Base-by-base conservation (phyloP, 2,329 filamentous ascomycete species). In the Thielaviopsis populi region DNA sequence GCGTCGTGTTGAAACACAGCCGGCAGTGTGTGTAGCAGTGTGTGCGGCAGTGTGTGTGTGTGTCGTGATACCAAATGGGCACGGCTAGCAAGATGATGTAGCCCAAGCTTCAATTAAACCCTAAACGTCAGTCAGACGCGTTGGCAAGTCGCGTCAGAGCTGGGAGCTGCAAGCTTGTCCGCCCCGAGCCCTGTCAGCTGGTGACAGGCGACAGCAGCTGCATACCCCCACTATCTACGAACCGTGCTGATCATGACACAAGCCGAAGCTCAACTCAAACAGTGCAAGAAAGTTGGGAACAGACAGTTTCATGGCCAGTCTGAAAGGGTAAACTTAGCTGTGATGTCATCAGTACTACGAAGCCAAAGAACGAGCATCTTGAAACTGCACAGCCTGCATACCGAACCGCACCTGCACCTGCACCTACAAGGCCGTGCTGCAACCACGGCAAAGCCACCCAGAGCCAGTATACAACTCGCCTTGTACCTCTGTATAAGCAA, bases 41-140 rank as follows among this genome's bases (percentile, higher is more conserved):
- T n/a, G n/a, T n/a, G n/a, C n/a, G n/a, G n/a, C n/a, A n/a, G n/a
- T n/a, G n/a, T n/a, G n/a, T n/a, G n/a, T n/a, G n/a, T n/a, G n/a
- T 30, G 40, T 27, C 5, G 17, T 59, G 22, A 59, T 43, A 59
- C 11, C 33, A 40, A n/a, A 42, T 33, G 30, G 19, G 22, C 27
- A 59, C 15, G 19, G 6, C 8, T 41, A 17, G 33, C 22, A 22
- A 33, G 17, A 30, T 6, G 15, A 5, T n/a, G 33, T 22, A 5
- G 27, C 48, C 37, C 37, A 58, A 62, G 64, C 62, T 56, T 62
- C 65, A 66, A 66, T 66, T 66, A 63, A 66, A 58, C 62, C 65
- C 19, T 22, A 61, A 59, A 61, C 61, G 63, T 19, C 41, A 64
- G 63, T 19, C 41, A 19, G 43, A 43, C 62, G 63, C 63, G 63